Evolutionary conservation across 2,329 filamentous ascomycete genomes (phyloP), one percentile per base, ranked within the genome.

Genomic region (Macroventuria anomochaeta): DNA sequence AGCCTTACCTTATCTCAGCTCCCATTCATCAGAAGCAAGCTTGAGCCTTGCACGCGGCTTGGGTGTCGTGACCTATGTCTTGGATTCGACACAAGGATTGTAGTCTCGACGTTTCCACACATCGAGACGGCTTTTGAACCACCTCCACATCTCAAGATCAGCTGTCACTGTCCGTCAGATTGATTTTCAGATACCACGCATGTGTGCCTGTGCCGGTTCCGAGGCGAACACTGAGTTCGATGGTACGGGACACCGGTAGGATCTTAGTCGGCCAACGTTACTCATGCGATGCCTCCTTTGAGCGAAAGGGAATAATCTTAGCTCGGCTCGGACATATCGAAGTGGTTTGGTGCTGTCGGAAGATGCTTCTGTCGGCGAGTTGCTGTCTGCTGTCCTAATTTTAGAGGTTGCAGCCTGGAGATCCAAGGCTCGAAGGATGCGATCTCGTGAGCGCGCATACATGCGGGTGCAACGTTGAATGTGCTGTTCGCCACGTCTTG

Each of bases 1-100:
- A 51, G 42, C 37, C 46, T 43, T 54, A 51, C 44, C 40, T 50
- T 53, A 43, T 52, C 34, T 40, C 36, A 40, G 44, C 40, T 46
- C 43, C 33, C 17, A 48, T 54, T 33, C 51, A 54, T 15, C 26
- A 38, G 12, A 39, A 31, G 23, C 47, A 39, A 34, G 33, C 51
- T 43, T 44, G 38, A 52, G 40, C 28, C 15, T 41, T 43, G 42
- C 36, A 17, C 29, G 42, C 38, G 43, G 43, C 43, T 46, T 47
- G 26, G 42, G 18, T 32, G 17, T 37, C 13, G 32, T 41, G 37
- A 38, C 23, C 10, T 36, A 18, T 31, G 42, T 37, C 42, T 53
- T 47, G 26, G 31, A 38, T 26, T 20, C 11, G 17, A 13, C 32
- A 23, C 42, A 41, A 37, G 37, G 37, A 32, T 42, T 28, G 17